Evolutionary conservation across 2,329 filamentous ascomycete species (phyloP).

Genomic region (Aspergillus fumigatus): DNA sequence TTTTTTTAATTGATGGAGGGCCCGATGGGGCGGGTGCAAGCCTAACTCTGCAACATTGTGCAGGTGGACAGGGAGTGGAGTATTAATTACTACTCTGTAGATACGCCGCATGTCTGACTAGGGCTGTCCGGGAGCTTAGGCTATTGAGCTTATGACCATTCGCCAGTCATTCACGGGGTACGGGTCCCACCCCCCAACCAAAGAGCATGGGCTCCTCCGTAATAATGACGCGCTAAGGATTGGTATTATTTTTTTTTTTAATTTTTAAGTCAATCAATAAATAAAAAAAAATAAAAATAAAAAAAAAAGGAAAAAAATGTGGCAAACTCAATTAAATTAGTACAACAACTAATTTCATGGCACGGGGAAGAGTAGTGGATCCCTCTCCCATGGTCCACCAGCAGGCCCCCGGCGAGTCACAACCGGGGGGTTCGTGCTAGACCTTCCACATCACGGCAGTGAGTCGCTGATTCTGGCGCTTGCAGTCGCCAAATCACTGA

Average conservation of each 20-base stretch:
- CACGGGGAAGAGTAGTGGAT: slow-evolving; percentile 22
- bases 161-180: slow-evolving; percentile 20
- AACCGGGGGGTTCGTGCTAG: slow-evolving; percentile 26
- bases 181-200: slow-evolving; percentile 14
- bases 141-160: slow-evolving; percentile 20
- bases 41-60: slow-evolving; percentile 7
- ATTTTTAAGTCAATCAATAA: not conserved
- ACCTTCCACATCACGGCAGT: slow-evolving; percentile 13
- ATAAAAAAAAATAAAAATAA: slow-evolving; percentile 6
- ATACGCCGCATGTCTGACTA: slow-evolving; percentile 21
- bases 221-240: slow-evolving; percentile 13
- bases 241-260: slow-evolving; percentile 1
- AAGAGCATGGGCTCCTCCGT: slow-evolving; percentile 16
- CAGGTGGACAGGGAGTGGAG: slow-evolving; percentile 17
- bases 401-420: slow-evolving; percentile 25
- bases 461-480: slow-evolving; percentile 18
- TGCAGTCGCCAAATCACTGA: slow-evolving; percentile 19
- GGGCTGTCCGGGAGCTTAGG: slow-evolving; percentile 22
- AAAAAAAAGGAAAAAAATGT: slow-evolving; percentile 6
- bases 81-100: not conserved
- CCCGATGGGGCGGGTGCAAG: slow-evolving; percentile 9
- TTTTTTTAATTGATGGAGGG: not conserved
- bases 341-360: slow-evolving; percentile 4
- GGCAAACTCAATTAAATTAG: not conserved
- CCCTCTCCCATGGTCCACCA: slow-evolving; percentile 21